A percentile compares a stretch with the other conserved stretches of the same genome.
Evolutionary conservation across 1,284 basidiomycete species (phyloP).

Genomic region (Volvariella surrecta): DNA sequence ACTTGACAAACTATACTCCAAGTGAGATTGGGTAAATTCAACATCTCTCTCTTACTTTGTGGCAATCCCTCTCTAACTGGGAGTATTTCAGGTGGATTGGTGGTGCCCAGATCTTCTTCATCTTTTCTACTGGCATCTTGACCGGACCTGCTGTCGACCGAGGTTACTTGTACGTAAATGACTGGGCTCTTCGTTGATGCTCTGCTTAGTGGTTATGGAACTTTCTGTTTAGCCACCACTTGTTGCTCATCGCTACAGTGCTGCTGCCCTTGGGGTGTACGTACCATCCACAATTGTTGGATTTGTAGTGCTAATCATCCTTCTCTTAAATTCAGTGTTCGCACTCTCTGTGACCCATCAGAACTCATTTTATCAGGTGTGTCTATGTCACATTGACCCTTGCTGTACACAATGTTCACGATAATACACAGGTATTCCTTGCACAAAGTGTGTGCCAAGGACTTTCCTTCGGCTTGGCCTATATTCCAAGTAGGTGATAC

Average conservation of each 20-base stretch:
- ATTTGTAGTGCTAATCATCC: no score
- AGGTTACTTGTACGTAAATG: conserved; percentile 12
- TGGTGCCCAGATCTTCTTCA: conserved; percentile 9
- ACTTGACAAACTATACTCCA: no score
- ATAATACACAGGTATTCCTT: conserved; percentile 5
- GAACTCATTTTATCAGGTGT: conserved; percentile 9
- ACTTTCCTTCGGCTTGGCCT: conserved; percentile 4
- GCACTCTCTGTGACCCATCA: conserved; percentile 8
- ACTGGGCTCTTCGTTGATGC: conserved; percentile 1
- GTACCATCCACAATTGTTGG: no score
- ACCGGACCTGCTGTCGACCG: conserved; percentile 11
- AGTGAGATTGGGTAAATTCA: neutral
- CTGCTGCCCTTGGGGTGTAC: no score
- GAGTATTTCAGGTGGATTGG: conserved; percentile 11
- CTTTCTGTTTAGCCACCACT: conserved; percentile 15
- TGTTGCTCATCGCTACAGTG: conserved; percentile 21
- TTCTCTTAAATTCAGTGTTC: conserved; percentile 4
- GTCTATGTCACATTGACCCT: neutral
- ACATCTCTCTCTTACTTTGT: conserved; percentile 5
- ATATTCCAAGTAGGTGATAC: conserved; percentile 5
- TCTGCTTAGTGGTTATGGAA: neutral
- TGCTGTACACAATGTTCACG: neutral
- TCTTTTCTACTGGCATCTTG: conserved; percentile 8
- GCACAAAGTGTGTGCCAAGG: conserved; percentile 6
- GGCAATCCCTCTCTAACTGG: conserved; percentile 1